A percentile compares a stretch with the other conserved stretches of the same genome.
Evolutionary conservation across 495 filamentous ascomycete genomes (phyloP).

Genomic region (Copromyces sp.): DNA sequence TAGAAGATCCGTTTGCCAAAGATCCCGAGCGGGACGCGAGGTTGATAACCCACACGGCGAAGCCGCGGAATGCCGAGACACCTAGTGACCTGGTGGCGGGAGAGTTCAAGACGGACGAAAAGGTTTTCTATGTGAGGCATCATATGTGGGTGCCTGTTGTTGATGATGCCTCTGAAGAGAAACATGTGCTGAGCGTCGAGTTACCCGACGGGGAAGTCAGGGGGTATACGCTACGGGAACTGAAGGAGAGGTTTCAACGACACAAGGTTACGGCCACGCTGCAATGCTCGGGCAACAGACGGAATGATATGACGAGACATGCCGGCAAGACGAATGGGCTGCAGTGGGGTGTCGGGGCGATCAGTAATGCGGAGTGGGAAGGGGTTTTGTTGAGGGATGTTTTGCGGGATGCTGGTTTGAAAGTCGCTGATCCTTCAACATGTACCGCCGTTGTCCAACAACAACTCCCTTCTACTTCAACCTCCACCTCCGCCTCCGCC

Average conservation of each 20-base stretch:
- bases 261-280: conserved; percentile 47
- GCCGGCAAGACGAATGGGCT: conserved; percentile 46
- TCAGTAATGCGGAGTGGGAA: conserved; percentile 52
- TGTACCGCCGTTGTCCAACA: background rate
- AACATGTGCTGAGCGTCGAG: conserved; percentile 43
- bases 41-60: conserved; percentile 35
- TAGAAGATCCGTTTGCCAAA: conserved; percentile 46
- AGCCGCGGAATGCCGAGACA: conserved; percentile 49
- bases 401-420: conserved; percentile 42
- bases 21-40: conserved; percentile 42
- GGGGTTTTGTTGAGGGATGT: conserved; percentile 49
- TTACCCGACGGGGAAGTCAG: conserved; percentile 43
- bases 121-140: conserved; percentile 50
- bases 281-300: conserved; percentile 53
- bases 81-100: conserved; percentile 33
- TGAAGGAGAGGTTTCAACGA: conserved; percentile 40
- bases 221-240: conserved; percentile 41
- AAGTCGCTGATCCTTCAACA: conserved; percentile 3
- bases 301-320: conserved; percentile 48
- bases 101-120: conserved; percentile 42
- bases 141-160: conserved; percentile 53
- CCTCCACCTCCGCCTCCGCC: conserved; percentile 3
- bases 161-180: conserved; percentile 23
- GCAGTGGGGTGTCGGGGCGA: conserved; percentile 50
- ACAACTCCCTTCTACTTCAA: background rate